Conservation (phyloP, 345 rosid genomes). For the Sonneratia caseolaris region DNA sequence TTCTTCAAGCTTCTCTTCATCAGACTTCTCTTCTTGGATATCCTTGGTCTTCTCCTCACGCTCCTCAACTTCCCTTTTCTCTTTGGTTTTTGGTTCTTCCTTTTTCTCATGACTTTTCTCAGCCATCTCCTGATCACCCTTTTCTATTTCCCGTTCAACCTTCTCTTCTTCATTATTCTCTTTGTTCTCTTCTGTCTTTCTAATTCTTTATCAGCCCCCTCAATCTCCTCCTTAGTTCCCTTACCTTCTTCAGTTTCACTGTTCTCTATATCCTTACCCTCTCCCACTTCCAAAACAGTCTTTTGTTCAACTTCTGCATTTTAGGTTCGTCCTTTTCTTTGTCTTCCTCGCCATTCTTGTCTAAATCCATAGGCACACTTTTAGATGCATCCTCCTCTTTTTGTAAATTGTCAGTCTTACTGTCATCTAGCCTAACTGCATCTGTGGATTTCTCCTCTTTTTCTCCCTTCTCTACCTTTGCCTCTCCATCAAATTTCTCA, state of each 20-base stretch:
- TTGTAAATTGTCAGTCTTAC: constrained; percentile 13
- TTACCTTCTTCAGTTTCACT: not conserved
- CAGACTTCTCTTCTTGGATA: constrained; percentile 13
- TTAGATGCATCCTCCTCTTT: constrained; percentile 21
- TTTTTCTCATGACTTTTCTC: constrained; percentile 29
- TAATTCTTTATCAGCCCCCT: not conserved
- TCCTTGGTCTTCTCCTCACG: constrained; percentile 18
- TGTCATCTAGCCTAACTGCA: constrained; percentile 3
- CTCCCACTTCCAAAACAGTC: constrained; percentile 14
- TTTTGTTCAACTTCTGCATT: constrained; percentile 32
- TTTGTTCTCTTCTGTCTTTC: not conserved
- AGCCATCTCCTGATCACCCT: constrained; percentile 5
- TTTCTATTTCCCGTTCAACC: not conserved
- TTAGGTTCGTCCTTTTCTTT: constrained; percentile 21
- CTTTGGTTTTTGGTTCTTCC: constrained; percentile 19
- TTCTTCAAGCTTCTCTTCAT: constrained; percentile 27
- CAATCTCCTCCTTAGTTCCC: not conserved
- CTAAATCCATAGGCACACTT: constrained; percentile 14
- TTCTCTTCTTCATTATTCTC: constrained; percentile 1
- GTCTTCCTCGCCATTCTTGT: constrained; percentile 15
- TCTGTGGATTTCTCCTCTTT: constrained; percentile 10
- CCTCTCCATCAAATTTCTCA: constrained; percentile 21
- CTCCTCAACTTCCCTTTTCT: constrained; percentile 7
- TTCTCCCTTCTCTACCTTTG: constrained; percentile 10
- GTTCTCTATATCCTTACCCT: constrained; percentile 16